Evolutionary conservation across 2,329 filamentous ascomycete species (phyloP).

Genomic region (Pseudogymnoascus sp.): DNA sequence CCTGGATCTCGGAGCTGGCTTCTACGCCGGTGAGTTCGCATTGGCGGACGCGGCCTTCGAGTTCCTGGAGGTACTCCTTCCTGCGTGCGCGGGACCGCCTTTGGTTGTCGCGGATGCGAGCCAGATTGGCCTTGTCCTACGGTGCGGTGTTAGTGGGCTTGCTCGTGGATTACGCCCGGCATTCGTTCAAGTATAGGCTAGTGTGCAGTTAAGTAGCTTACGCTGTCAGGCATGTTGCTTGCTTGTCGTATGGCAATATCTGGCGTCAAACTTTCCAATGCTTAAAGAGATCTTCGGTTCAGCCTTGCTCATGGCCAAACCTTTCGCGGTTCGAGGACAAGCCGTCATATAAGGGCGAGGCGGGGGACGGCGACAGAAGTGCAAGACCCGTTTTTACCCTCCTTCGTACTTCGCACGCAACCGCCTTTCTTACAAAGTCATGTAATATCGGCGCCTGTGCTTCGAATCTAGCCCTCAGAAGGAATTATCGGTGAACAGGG

Average conservation of each 20-base stretch:
- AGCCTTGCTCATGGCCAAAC: conserved; percentile 4
- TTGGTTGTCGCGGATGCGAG: conserved; percentile 69
- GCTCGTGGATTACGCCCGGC: conserved; percentile 6
- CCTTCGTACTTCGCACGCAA: neutral
- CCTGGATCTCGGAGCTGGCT: conserved; percentile 64
- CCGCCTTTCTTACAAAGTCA: neutral
- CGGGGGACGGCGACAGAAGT: neutral
- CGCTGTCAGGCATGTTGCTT: conserved; percentile 8
- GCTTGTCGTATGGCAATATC: conserved; percentile 1
- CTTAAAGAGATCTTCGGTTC: neutral
- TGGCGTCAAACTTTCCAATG: neutral
- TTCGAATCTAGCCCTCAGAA: conserved; percentile 5
- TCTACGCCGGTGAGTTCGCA: conserved; percentile 60
- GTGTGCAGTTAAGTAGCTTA: conserved; percentile 9
- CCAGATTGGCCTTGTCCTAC: conserved; percentile 30
- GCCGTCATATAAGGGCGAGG: neutral
- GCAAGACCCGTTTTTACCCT: neutral
- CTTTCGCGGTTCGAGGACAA: neutral
- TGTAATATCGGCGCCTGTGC: neutral
- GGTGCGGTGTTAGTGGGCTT: conserved; percentile 7
- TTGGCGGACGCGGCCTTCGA: conserved; percentile 55
- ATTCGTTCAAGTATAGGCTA: conserved; percentile 1
- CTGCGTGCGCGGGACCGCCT: conserved; percentile 65
- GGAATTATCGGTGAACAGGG: conserved; percentile 4
- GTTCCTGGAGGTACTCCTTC: conserved; percentile 64